Base-by-base conservation (phyloP, 495 filamentous ascomycete species). In the Trypethelium eluteriae region DNA sequence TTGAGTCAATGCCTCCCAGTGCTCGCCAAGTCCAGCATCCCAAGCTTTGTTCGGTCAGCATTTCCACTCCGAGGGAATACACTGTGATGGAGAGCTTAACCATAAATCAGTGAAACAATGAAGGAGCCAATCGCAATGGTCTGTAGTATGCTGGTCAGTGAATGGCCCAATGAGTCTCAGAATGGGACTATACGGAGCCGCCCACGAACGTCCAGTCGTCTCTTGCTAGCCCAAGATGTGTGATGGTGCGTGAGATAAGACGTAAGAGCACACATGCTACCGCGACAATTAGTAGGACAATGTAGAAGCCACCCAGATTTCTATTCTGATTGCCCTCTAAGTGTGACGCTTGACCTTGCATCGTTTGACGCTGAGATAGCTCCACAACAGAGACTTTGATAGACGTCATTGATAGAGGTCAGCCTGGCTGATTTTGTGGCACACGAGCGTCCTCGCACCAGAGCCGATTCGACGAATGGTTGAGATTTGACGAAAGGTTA, bases 141-240 rank as follows among this genome's bases (percentile, higher is more conserved):
- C 49, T 53, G 25, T 18, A 18, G 10, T 11, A 18, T 53, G n/a
- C 9, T 53, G 49, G 16, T 53, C 16, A 53, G 49, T 2, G 12
- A 14, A 53, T 18, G 49, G n/a, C 25, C 16, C 25, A 7, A 18
- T 14, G 14, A 16, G n/a, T 18, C n/a, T 18, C 2, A 2, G 49
- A 5, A 16, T 1, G 25, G 25, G 5, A 18, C 16, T 18, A 0
- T 53, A 53, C 49, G 25, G 49, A 53, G 49, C 49, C 49, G 49
- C 49, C 49, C 5, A 53, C 16, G 16, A 53, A 53, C 5, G 49
- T 53, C 49, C 49, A 53, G 49, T 53, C 49, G 25, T 53, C 49
- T 53, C 49, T 53, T 18, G 7, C 49, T 18, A 53, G 49, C 49
- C n/a, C 49, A 12, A 53, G 49, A 0, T 53, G 49, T 12, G 49